Percentiles rank a stretch among this genome's conserved stretches.
Evolutionary conservation across 371 early-diverging fungal species (phyloP).

Genomic region (Actinomortierella wolfii): DNA sequence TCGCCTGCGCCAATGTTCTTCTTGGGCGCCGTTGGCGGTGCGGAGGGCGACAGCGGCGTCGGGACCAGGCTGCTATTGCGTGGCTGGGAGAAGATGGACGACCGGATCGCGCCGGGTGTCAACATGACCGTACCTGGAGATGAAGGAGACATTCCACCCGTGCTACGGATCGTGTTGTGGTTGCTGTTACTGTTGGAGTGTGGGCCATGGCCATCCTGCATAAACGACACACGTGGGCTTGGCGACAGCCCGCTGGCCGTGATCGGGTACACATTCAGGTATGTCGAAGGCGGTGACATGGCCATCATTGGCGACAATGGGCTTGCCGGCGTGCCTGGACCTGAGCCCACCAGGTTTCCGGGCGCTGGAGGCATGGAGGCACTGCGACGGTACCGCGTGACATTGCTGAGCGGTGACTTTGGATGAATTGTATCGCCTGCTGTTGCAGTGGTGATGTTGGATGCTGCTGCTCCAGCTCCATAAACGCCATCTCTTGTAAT

Average conservation of each 20-base stretch:
- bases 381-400: conserved; percentile 31
- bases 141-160: neutral
- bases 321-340: no score
- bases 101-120: conserved; percentile 4
- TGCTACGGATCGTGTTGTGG: conserved; percentile 7
- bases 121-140: neutral
- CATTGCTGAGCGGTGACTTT: neutral
- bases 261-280: no score
- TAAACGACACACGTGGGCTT: conserved; percentile 34
- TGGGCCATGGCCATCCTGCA: conserved; percentile 10
- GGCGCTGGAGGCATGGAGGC: conserved; percentile 38
- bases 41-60: neutral
- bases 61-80: neutral
- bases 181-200: conserved; percentile 16
- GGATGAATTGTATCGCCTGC: no score
- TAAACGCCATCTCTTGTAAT: no score
- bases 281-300: no score
- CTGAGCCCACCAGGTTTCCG: no score
- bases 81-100: conserved; percentile 1
- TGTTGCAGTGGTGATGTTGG: no score
- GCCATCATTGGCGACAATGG: no score
- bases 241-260: neutral
- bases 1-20: conserved; percentile 14
- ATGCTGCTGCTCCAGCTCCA: no score
- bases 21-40: neutral